A percentile compares a stretch with the other conserved stretches of the same genome.
phyloP scores from a whole-genome alignment of 306 rosid species.

The Dalbergia cultrata region DNA sequence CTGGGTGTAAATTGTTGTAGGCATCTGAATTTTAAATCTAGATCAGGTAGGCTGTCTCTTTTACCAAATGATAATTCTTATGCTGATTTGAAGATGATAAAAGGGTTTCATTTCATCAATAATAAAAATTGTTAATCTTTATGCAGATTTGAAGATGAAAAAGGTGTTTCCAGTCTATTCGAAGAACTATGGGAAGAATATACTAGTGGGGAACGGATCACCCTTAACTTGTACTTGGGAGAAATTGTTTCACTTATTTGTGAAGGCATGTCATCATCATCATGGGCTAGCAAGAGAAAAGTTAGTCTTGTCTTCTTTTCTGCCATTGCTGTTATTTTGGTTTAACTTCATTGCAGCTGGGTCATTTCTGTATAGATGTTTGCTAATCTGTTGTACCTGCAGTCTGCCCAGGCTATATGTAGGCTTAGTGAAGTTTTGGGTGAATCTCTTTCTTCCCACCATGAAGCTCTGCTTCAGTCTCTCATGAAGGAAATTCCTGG shows the following conservation, averaged over 20 bases:
- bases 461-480: slow-evolving; percentile 74
- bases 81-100: not conserved
- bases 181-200: slow-evolving; percentile 99
- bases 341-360: slow-evolving; percentile 27
- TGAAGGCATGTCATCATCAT: slow-evolving; percentile 80
- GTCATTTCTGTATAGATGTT: slow-evolving; percentile 36
- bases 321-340: slow-evolving; percentile 38
- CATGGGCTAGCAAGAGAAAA: slow-evolving; percentile 89
- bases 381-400: slow-evolving; percentile 50
- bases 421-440: slow-evolving; percentile 95
- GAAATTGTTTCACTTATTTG: slow-evolving; percentile 86
- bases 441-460: slow-evolving; percentile 79
- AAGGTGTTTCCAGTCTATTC: slow-evolving; percentile 72
- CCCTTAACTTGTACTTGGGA: slow-evolving; percentile 81
- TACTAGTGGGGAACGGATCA: slow-evolving; percentile 89
- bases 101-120: not conserved
- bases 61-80: slow-evolving; percentile 18
- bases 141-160: slow-evolving; percentile 89
- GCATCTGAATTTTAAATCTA: slow-evolving; percentile 22
- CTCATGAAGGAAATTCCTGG: slow-evolving; percentile 93
- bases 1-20: slow-evolving; percentile 5
- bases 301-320: slow-evolving; percentile 53
- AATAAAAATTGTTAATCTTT: slow-evolving; percentile 16
- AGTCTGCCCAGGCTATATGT: slow-evolving; percentile 90
- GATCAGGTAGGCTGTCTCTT: slow-evolving; percentile 10